Evolutionary conservation across 257 asterid genomes (phyloP), one percentile per base, ranked within the genome.

Genomic region (Solanum clarkiae): DNA sequence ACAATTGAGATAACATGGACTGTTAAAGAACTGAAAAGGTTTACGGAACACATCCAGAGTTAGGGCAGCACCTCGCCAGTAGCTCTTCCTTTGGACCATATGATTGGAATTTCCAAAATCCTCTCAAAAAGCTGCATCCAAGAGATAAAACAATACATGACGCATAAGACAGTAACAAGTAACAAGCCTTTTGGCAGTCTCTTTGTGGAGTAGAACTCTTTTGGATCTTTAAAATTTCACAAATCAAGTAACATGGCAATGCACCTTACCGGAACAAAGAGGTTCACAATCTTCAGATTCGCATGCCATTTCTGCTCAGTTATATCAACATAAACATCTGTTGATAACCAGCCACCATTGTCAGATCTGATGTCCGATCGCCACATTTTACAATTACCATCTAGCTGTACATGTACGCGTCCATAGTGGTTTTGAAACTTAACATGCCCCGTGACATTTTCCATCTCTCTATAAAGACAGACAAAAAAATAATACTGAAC

Each of bases 311-410:
- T 94, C 93, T 97, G 99, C 92, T 95, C 98, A 85, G 56, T 85
- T 75, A 93, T 87, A 90, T 97, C 99, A 56, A 92, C 99, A 89
- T 92, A 97, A 88, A 97, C 97, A 88, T 97, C 98, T 14, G 98
- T 87, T 77, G 99, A 95, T 91, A 97, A 87, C 98, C 99, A 95
- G 65, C 99, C 99, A 88, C 98, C 99, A 90, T 95, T 98, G 90
- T 92, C 98, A 87, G 95, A 88, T 57, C 87, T 85, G 86, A 85
- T 81, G 87, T 89, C 97, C 44, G 99, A 94, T 90, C 97, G 92
- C 99, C 99, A 95, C 94, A 90, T 92, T 90, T 92, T 95, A 89
- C 99, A 95, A 88, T 88, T 91, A 87, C 99, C 99, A 89, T 93
- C 93, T 71, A 94, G 91, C 80, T 94, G 98, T 82, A 97, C 98